Evolutionary conservation across 192 early-diverging fungal genomes (phyloP), one percentile per base, ranked within the genome.

Genomic region (Entrophospora sp.): DNA sequence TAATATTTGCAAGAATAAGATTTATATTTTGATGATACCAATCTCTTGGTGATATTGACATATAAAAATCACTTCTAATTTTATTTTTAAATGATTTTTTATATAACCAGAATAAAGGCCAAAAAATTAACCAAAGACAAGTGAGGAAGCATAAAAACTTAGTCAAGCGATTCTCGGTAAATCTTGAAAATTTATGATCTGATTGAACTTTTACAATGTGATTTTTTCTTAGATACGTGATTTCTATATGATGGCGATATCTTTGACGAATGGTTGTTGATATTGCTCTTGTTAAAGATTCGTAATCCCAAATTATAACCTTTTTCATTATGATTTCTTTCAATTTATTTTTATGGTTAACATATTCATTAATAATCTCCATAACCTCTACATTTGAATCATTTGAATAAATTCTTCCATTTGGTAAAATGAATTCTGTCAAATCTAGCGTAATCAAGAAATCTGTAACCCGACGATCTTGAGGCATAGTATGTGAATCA

Each of bases 311-410:
- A 30, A 35, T 64, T 24, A 57, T 28, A 53, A 71, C 69, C 69
- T 75, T 75, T 18, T 68, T 46, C 66, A 75, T 70, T 20, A 60
- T 53, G 5, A 75, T 38, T 32, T 75, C 73, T 44, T 75, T 75
- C 28, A 75, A 68, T 3, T 60, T 65, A 48, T 71, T 75, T 4
- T 75, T 69, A 13, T 71, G 60, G 2, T 65, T 64, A 2, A 68
- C 45, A 35, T 75, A 61, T 37, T 61, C 66, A 22, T 75, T 65
- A 53, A 75, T 67, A n/a, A 70, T 60, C 35, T 75, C 66, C 3
- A 64, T 42, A 25, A 75, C 34, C 5, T 69, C 61, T 36, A 30
- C 27, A 12, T 45, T 63, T 14, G 30, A 37, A 0, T 67, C 55
- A n/a, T 62, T 68, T 60, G 73, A 45, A 30, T 34, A 63, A 32